Conservation (phyloP, 768 basidiomycete species). For the Cyathus striatus region DNA sequence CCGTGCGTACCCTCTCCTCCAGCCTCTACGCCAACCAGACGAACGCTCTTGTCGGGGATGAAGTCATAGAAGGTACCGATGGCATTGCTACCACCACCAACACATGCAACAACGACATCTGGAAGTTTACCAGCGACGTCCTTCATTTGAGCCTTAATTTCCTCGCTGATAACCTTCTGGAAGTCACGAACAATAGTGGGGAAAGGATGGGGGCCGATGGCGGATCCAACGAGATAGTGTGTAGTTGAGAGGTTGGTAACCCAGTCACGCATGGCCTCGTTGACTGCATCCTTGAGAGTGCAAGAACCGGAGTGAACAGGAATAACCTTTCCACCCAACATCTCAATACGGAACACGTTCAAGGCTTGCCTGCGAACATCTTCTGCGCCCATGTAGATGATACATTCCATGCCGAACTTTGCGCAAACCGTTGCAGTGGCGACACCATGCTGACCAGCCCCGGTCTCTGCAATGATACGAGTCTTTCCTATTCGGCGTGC, state of each 20-base stretch:
- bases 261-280: conserved; percentile 98
- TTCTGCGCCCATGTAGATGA: conserved; percentile 98
- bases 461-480: conserved; percentile 97
- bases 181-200: conserved; percentile 98
- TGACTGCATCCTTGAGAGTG: conserved; percentile 97
- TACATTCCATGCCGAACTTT: conserved; percentile 90
- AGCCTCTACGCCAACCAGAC: conserved; percentile 92
- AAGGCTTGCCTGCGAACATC: conserved; percentile 94
- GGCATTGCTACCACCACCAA: conserved; percentile 96
- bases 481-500: conserved; percentile 94
- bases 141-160: conserved; percentile 85
- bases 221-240: conserved; percentile 96
- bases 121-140: conserved; percentile 79
- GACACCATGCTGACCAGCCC: conserved; percentile 98
- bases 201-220: conserved; percentile 98
- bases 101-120: conserved; percentile 93
- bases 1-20: conserved; percentile 92
- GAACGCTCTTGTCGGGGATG: conserved; percentile 80
- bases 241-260: conserved; percentile 92
- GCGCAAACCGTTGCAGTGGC: conserved; percentile 98
- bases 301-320: conserved; percentile 91
- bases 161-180: conserved; percentile 90
- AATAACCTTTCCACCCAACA: conserved; percentile 95
- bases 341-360: conserved; percentile 97
- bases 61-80: conserved; percentile 99